phyloP scores from a whole-genome alignment of 2,329 filamentous ascomycete genomes.

The Alternaria brassicae region DNA sequence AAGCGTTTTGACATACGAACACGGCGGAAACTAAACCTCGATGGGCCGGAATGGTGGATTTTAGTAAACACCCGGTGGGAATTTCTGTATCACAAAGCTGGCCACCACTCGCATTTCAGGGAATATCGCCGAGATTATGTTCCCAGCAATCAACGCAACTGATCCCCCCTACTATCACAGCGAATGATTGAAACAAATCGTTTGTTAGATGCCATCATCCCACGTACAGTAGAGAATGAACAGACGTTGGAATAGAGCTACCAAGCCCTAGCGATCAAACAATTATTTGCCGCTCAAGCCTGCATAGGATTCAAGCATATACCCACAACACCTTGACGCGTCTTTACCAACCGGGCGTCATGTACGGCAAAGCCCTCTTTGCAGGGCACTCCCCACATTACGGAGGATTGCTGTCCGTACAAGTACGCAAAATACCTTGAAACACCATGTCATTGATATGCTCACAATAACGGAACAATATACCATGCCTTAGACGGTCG shows the following conservation, averaged over 20 bases:
- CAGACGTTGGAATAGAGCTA: neutral
- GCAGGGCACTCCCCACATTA: slow-evolving; percentile 11
- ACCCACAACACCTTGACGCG: neutral
- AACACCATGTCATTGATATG: slow-evolving; percentile 18
- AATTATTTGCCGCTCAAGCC: neutral
- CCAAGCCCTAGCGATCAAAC: neutral
- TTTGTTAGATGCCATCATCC: neutral
- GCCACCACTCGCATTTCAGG: slow-evolving; percentile 1
- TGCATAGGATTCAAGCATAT: slow-evolving; percentile 8
- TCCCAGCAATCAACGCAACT: slow-evolving; percentile 3
- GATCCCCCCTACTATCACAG: neutral
- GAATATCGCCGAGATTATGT: slow-evolving; percentile 9
- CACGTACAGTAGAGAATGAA: neutral
- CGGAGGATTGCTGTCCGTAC: slow-evolving; percentile 15
- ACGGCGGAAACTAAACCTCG: neutral
- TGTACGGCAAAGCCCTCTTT: neutral
- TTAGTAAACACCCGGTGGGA: slow-evolving; percentile 17
- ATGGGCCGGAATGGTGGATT: neutral
- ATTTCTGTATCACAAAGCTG: slow-evolving; percentile 1
- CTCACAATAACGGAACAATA: slow-evolving; percentile 14
- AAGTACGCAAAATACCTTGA: slow-evolving; percentile 5
- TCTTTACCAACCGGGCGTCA: neutral
- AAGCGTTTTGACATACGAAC: neutral
- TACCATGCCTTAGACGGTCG: slow-evolving; percentile 2
- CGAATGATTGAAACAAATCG: slow-evolving; percentile 4